These are phyloP conservation scores for Musa balbisiana DNA, from an alignment of 202 grass and related monocot genomes.

Conservation along the genomic window DNA sequence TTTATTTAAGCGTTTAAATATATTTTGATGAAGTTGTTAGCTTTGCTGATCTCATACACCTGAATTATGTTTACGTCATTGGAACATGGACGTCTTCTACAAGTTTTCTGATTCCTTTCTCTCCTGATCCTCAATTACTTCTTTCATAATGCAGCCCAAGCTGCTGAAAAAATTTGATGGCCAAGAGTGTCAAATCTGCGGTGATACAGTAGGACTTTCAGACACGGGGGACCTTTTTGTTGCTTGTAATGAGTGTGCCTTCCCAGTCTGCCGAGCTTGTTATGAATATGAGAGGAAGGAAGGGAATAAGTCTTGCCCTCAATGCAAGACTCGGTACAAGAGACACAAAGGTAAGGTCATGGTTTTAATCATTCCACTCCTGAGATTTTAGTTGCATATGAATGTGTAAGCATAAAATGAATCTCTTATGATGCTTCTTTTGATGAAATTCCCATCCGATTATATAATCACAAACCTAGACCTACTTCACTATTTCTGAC, in stretches of 20 bases:
- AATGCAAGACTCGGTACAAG: slow-evolving; percentile 99
- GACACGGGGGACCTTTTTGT: slow-evolving; percentile 76
- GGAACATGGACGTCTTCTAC: slow-evolving; percentile 4
- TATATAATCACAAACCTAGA: neutral
- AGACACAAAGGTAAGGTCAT: slow-evolving; percentile 68
- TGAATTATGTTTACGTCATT: neutral
- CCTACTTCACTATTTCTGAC: neutral
- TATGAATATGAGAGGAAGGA: slow-evolving; percentile 98
- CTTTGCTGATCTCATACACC: neutral
- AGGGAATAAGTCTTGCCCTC: slow-evolving; percentile 86
- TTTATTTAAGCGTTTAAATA: neutral
- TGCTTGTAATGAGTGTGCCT: slow-evolving; percentile 97
- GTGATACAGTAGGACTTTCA: slow-evolving; percentile 67
- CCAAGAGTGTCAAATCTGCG: slow-evolving; percentile 91
- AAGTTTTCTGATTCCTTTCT: slow-evolving; percentile 25
- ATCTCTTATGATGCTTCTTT: neutral
- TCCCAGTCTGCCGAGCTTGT: slow-evolving; percentile 93
- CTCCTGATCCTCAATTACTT: neutral
- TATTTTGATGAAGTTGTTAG: neutral
- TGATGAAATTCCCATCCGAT: neutral
- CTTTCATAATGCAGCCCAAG: slow-evolving; percentile 52
- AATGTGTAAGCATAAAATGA: neutral
- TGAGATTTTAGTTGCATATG: neutral
- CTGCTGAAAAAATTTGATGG: slow-evolving; percentile 35
- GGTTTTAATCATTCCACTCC: neutral